Conservation (phyloP, 306 rosid species). For the Phaseolus lunatus region DNA sequence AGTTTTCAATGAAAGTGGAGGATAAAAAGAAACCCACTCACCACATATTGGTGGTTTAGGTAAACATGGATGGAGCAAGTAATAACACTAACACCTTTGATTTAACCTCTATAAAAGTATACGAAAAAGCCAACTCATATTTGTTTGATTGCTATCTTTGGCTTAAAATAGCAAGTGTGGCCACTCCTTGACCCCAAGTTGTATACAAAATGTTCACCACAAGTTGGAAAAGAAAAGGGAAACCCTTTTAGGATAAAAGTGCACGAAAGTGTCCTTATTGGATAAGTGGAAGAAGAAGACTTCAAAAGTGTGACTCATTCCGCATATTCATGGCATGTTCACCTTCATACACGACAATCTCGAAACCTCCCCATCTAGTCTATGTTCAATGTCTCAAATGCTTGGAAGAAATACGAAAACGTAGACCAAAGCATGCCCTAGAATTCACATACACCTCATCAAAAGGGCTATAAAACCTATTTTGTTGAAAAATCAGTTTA, state of each 20-base stretch:
- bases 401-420: neutral
- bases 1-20: too few species aligned
- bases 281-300: neutral
- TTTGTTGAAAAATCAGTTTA: neutral
- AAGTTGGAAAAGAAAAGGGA: neutral
- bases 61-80: too few species aligned
- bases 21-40: too few species aligned
- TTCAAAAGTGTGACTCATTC: neutral
- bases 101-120: too few species aligned
- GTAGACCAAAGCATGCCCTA: neutral
- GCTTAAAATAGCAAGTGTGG: slow-evolving; percentile 29
- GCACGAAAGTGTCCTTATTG: neutral
- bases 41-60: too few species aligned
- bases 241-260: slow-evolving; percentile 20
- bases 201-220: slow-evolving; percentile 18
- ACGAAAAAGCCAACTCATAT: neutral
- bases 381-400: neutral
- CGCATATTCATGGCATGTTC: neutral
- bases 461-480: neutral
- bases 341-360: neutral
- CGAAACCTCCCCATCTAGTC: neutral
- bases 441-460: neutral
- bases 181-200: neutral
- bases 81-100: too few species aligned
- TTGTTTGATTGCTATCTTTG: slow-evolving; percentile 9